phyloP scores from a whole-genome alignment of 2,329 filamentous ascomycete species.

The Aspergillus arachidicola region DNA sequence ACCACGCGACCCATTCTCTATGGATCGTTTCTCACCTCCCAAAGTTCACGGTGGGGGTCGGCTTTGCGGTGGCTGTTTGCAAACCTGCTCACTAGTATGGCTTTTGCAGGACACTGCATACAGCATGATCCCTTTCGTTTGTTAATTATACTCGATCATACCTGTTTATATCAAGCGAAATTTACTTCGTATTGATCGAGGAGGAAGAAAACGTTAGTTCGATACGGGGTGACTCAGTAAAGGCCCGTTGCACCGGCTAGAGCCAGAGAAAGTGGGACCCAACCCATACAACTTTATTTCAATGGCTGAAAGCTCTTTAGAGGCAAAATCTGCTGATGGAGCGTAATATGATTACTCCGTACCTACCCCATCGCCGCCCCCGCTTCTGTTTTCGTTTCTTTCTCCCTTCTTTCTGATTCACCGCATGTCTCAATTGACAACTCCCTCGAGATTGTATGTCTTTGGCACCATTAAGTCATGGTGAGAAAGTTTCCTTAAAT shows the following conservation, averaged over 20 bases:
- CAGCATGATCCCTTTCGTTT: background rate
- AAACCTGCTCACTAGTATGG: background rate
- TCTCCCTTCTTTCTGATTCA: constrained; percentile 5
- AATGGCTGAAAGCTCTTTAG: constrained; percentile 2
- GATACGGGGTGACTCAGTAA: background rate
- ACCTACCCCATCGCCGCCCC: background rate
- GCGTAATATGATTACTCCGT: background rate
- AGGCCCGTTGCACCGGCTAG: background rate
- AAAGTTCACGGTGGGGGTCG: background rate
- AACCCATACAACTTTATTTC: constrained; percentile 9
- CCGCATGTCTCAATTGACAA: background rate
- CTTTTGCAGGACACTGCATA: background rate
- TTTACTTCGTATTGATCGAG: background rate
- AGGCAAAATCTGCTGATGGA: constrained; percentile 5
- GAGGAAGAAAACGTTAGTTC: background rate
- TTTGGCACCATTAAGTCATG: background rate
- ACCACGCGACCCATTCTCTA: background rate
- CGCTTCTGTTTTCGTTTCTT: constrained; percentile 8
- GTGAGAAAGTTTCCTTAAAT: background rate
- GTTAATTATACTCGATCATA: background rate
- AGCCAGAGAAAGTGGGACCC: constrained; percentile 10
- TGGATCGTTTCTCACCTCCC: background rate
- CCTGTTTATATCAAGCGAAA: background rate
- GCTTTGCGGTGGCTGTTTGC: background rate
- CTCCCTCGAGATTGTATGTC: background rate